Base-by-base conservation (phyloP, 805 yeast genomes). In the Candida verbasci region DNA sequence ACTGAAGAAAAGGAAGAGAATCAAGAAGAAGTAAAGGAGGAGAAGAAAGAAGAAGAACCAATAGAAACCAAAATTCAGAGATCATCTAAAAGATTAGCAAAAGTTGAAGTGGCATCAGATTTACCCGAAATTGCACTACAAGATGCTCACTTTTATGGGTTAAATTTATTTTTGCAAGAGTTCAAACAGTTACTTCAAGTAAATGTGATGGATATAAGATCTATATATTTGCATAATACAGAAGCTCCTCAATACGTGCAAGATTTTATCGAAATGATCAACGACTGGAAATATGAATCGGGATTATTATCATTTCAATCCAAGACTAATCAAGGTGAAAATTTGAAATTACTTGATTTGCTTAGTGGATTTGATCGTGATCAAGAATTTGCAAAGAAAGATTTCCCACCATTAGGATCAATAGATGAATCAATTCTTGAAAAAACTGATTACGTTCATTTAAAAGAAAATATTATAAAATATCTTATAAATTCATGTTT, bases 11-110 rank as follows among this genome's bases (percentile, higher is more conserved):
- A 48, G 4, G 43, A 39, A 14, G 29, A 24, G 15, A 36, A 27
- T 12, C n/a, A 18, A 24, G 33, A 23, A 37, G 17, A 12, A 7
- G 17, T 6, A 34, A 23, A 27, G 9, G 40, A 29, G 10, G 46
- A 41, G 20, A 39, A 26, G 6, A 26, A 38, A 24, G 14, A 12
- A 25, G 25, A 20, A 11, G 34, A 39, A 42, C 16, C 33, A 72
- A 41, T 46, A 59, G 7, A 69, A 29, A 15, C 73, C 39, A 71
- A 69, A 32, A 40, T 47, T 4, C 58, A 53, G 32, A 39, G 68
- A 28, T 44, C 62, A 2, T 62, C 68, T 0, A 56, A 59, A 34
- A 34, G 69, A 29, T 49, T 63, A 17, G 60, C 57, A 12, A 53
- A 52, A 17, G 45, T 40, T 4, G 68, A 44, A 23, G 34, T 24